Evolutionary conservation across 2,329 filamentous ascomycete species (phyloP).

Genomic region (Claviceps sp.): DNA sequence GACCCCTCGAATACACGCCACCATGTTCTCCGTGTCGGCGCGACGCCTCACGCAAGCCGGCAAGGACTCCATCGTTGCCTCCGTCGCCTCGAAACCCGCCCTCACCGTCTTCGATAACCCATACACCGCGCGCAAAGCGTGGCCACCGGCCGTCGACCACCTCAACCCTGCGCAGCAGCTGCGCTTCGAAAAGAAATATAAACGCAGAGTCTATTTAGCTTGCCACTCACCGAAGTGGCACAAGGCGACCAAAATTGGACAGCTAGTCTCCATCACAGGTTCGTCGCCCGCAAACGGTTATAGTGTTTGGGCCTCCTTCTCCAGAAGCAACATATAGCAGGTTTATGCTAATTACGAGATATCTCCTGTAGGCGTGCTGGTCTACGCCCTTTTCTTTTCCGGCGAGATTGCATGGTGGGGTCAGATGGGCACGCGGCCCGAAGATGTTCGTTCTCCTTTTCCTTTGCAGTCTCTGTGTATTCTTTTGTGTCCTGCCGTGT

Average conservation of each 20-base stretch:
- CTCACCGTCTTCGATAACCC: slow-evolving; percentile 36
- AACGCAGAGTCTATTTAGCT: slow-evolving; percentile 51
- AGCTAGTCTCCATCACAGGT: slow-evolving; percentile 47
- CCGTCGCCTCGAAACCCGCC: slow-evolving; percentile 13
- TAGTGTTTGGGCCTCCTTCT: slow-evolving; percentile 11
- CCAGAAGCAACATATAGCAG: not conserved
- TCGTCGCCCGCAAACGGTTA: slow-evolving; percentile 34
- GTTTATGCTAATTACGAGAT: not conserved
- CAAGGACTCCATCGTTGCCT: slow-evolving; percentile 10
- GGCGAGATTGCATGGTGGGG: slow-evolving; percentile 32
- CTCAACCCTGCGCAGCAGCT: slow-evolving; percentile 62
- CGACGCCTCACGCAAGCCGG: slow-evolving; percentile 21
- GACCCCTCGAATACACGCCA: not conserved
- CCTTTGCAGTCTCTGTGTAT: not conserved
- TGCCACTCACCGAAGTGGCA: slow-evolving; percentile 50
- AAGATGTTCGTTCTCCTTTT: slow-evolving; percentile 19
- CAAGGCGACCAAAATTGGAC: slow-evolving; percentile 50
- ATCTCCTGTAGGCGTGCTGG: slow-evolving; percentile 18
- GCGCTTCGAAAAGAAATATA: slow-evolving; percentile 65
- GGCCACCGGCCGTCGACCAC: slow-evolving; percentile 64
- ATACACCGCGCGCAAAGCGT: slow-evolving; percentile 55
- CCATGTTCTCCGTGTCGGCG: slow-evolving; percentile 22
- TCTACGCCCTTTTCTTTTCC: slow-evolving; percentile 24
- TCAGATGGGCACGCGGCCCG: slow-evolving; percentile 27
- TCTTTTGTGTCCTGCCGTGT: not conserved